These are phyloP conservation scores for Candida krabiensis DNA, from an alignment of 805 yeast genomes.

Conservation along the genomic window DNA sequence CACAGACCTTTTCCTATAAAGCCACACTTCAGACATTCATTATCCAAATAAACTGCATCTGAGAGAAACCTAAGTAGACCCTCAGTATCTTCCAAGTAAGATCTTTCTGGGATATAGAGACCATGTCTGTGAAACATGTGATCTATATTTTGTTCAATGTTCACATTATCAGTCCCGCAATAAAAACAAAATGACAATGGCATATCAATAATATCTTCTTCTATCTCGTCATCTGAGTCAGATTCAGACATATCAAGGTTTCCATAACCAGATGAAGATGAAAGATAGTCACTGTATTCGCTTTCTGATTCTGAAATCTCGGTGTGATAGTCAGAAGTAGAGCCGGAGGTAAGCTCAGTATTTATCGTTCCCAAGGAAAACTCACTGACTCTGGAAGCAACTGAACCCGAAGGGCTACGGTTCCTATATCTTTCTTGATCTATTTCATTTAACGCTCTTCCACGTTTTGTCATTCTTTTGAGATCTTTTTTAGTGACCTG, in stretches of 20 bases:
- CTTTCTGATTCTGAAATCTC: slow-evolving; percentile 24
- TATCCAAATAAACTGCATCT: slow-evolving; percentile 74
- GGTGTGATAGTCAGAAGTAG: slow-evolving; percentile 20
- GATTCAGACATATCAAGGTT: slow-evolving; percentile 19
- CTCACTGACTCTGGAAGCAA: slow-evolving; percentile 53
- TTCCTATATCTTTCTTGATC: slow-evolving; percentile 31
- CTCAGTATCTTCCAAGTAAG: slow-evolving; percentile 61
- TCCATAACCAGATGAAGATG: slow-evolving; percentile 16
- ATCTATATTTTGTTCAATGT: slow-evolving; percentile 45
- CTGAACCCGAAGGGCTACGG: slow-evolving; percentile 53
- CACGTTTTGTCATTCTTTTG: slow-evolving; percentile 31
- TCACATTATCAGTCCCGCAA: slow-evolving; percentile 42
- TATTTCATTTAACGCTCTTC: slow-evolving; percentile 22
- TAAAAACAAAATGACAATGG: slow-evolving; percentile 49
- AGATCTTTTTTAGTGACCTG: slow-evolving; percentile 42
- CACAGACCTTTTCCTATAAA: slow-evolving; percentile 77
- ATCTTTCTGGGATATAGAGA: slow-evolving; percentile 80
- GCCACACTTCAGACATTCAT: slow-evolving; percentile 76
- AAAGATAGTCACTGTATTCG: slow-evolving; percentile 16
- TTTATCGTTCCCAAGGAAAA: slow-evolving; percentile 46
- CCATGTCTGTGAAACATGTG: slow-evolving; percentile 86
- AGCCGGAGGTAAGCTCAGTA: slow-evolving; percentile 21
- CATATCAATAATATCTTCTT: slow-evolving; percentile 27
- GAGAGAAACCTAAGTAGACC: slow-evolving; percentile 75
- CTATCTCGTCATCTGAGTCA: slow-evolving; percentile 21